phyloP scores from a whole-genome alignment of 2,329 filamentous ascomycete species.

The Penicillium sp. region DNA sequence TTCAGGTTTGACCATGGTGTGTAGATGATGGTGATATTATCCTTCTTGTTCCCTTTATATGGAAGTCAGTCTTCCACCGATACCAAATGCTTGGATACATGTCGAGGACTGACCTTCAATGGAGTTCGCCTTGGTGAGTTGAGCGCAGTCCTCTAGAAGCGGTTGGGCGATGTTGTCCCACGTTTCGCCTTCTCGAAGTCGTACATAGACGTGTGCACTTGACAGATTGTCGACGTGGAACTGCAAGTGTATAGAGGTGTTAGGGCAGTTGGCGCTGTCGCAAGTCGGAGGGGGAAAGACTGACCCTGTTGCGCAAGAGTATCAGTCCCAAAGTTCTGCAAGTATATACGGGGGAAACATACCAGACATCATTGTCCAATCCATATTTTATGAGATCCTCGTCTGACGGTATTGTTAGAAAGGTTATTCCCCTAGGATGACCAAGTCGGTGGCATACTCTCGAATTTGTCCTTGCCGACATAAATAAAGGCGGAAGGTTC shows the following conservation, averaged over 20 bases:
- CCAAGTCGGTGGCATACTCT: slow-evolving; percentile 57
- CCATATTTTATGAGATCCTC: slow-evolving; percentile 88
- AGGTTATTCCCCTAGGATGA: neutral
- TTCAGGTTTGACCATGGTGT: slow-evolving; percentile 94
- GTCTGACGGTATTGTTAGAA: slow-evolving; percentile 47
- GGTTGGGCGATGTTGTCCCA: slow-evolving; percentile 75
- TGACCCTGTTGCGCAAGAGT: slow-evolving; percentile 23
- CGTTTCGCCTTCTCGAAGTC: slow-evolving; percentile 64
- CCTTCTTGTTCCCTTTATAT: slow-evolving; percentile 81
- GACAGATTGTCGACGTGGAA: slow-evolving; percentile 98
- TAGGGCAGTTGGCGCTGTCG: slow-evolving; percentile 4
- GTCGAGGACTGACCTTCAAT: slow-evolving; percentile 63
- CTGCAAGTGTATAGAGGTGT: slow-evolving; percentile 36
- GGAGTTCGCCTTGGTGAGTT: slow-evolving; percentile 96
- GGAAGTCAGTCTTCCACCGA: slow-evolving; percentile 12
- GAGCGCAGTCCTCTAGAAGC: slow-evolving; percentile 79
- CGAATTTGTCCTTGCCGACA: slow-evolving; percentile 96
- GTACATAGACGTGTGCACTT: slow-evolving; percentile 90
- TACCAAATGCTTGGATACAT: neutral
- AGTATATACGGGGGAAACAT: slow-evolving; percentile 7
- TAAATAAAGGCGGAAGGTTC: slow-evolving; percentile 80
- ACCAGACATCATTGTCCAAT: slow-evolving; percentile 94
- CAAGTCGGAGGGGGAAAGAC: slow-evolving; percentile 11
- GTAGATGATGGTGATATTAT: slow-evolving; percentile 93
- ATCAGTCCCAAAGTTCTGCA: slow-evolving; percentile 4